These are phyloP conservation scores for Dujonia santamariae DNA, from an alignment of 1,139 yeast species.

Conservation along the genomic window DNA sequence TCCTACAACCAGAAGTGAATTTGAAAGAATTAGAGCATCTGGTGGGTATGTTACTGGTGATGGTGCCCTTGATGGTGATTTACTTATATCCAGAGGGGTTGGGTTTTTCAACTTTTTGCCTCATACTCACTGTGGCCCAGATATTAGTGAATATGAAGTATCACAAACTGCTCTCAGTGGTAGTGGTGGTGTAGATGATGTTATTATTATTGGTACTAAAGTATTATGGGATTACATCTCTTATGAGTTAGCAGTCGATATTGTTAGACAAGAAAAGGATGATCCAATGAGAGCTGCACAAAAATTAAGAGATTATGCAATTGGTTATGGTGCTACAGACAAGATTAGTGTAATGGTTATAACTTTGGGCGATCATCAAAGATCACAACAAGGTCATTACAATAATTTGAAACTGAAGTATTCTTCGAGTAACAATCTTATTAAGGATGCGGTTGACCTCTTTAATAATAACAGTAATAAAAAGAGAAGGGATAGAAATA, in stretches of 20 bases:
- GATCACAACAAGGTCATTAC: neutral
- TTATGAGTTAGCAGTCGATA: slow-evolving; percentile 85
- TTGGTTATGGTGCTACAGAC: slow-evolving; percentile 84
- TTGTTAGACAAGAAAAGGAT: slow-evolving; percentile 75
- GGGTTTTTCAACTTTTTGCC: slow-evolving; percentile 88
- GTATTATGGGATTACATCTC: slow-evolving; percentile 84
- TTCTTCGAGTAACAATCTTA: slow-evolving; percentile 28
- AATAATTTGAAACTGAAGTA: slow-evolving; percentile 18
- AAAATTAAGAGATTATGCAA: slow-evolving; percentile 88
- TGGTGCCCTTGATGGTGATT: slow-evolving; percentile 80
- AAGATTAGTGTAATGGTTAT: slow-evolving; percentile 84
- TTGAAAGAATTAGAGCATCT: slow-evolving; percentile 82
- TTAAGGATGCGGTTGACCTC: slow-evolving; percentile 42
- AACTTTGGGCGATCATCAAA: slow-evolving; percentile 49
- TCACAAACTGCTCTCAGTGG: slow-evolving; percentile 28
- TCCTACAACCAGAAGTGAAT: slow-evolving; percentile 77
- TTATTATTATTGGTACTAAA: slow-evolving; percentile 81
- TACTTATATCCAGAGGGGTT: slow-evolving; percentile 84
- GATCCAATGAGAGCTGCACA: slow-evolving; percentile 94
- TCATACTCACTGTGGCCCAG: slow-evolving; percentile 87
- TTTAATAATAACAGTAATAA: slow-evolving; percentile 27
- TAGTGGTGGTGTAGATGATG: slow-evolving; percentile 56
- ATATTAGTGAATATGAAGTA: slow-evolving; percentile 58
- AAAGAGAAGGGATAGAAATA: slow-evolving; percentile 53
- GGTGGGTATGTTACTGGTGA: slow-evolving; percentile 90